These are phyloP conservation scores for Anisodus tanguticus DNA, from an alignment of 257 asterid species.

Conservation along the genomic window DNA sequence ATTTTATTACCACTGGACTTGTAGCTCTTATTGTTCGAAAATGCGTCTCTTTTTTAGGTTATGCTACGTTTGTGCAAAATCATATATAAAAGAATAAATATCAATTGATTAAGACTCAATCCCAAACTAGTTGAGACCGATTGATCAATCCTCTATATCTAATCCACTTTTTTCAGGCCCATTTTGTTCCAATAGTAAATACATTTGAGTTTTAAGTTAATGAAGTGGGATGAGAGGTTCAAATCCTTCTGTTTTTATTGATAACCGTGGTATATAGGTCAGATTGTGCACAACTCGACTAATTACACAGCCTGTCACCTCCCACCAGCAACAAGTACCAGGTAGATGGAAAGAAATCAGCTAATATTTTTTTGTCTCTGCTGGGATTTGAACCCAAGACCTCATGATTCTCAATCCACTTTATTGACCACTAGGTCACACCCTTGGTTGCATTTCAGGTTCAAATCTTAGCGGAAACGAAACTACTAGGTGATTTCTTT, in stretches of 20 bases:
- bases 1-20: not conserved
- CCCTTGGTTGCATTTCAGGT: not conserved
- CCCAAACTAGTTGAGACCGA: not conserved
- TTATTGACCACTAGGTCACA: not conserved
- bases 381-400: too few relatives aligned
- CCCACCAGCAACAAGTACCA: too few relatives aligned
- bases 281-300: too few relatives aligned
- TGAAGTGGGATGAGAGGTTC: not conserved
- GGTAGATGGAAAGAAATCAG: too few relatives aligned
- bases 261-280: too few relatives aligned
- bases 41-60: not conserved
- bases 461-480: not conserved
- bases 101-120: not conserved
- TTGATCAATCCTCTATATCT: not conserved
- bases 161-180: not conserved
- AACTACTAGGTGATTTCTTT: not conserved
- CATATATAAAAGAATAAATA: too few relatives aligned
- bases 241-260: too few relatives aligned
- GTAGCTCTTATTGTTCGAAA: not conserved
- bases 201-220: not conserved
- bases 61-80: not conserved
- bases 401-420: too few relatives aligned
- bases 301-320: too few relatives aligned
- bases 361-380: too few relatives aligned
- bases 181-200: not conserved